phyloP scores from a whole-genome alignment of 169 alveolate genomes.

The Theileria sp. region DNA sequence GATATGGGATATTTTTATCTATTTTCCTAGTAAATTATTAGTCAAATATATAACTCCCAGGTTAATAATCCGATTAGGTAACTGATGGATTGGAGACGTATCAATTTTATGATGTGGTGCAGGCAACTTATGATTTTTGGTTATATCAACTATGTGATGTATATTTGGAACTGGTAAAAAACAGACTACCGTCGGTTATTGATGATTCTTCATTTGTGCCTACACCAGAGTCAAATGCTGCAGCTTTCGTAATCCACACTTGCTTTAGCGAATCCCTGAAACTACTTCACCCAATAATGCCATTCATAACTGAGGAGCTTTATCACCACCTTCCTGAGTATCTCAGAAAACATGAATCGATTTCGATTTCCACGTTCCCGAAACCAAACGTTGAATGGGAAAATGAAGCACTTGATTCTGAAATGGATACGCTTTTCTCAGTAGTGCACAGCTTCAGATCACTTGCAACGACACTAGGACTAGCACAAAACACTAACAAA shows the following conservation, averaged over 20 bases:
- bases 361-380: slow-evolving; percentile 68
- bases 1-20: background rate
- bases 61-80: slow-evolving; percentile 33
- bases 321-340: slow-evolving; percentile 88
- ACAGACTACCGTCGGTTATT: slow-evolving; percentile 69
- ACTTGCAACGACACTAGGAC: slow-evolving; percentile 73
- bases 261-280: slow-evolving; percentile 84
- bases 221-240: slow-evolving; percentile 36
- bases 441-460: slow-evolving; percentile 73
- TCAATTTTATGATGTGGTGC: slow-evolving; percentile 93
- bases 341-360: slow-evolving; percentile 60
- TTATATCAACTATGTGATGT: slow-evolving; percentile 95
- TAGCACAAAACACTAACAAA: slow-evolving; percentile 70
- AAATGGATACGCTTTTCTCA: slow-evolving; percentile 59
- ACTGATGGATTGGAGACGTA: slow-evolving; percentile 85
- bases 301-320: slow-evolving; percentile 96
- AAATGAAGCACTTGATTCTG: slow-evolving; percentile 34
- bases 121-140: slow-evolving; percentile 92
- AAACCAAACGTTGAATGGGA: slow-evolving; percentile 45
- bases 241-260: slow-evolving; percentile 69
- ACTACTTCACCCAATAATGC: slow-evolving; percentile 96
- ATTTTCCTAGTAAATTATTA: background rate
- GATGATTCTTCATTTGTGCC: slow-evolving; percentile 29
- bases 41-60: background rate
- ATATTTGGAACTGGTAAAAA: slow-evolving; percentile 92